Conservation (phyloP, 2,329 filamentous ascomycete genomes). For the Domatiomyces globalis region DNA sequence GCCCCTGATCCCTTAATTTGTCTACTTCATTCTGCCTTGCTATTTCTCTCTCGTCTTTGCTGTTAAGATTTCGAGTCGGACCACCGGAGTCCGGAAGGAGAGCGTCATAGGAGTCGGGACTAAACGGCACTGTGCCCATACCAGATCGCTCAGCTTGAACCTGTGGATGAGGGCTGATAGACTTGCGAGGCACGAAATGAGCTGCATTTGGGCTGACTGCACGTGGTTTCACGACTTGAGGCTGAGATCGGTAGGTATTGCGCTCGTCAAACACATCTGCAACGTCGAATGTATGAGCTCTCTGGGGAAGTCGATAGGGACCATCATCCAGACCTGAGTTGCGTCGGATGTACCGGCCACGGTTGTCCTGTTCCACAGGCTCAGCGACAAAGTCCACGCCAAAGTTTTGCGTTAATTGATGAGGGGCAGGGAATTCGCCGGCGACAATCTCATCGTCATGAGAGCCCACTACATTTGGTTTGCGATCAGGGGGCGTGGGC, state of each 20-base stretch:
- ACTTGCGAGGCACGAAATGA: slow-evolving; percentile 36
- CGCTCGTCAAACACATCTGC: slow-evolving; percentile 8
- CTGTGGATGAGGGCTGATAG: slow-evolving; percentile 43
- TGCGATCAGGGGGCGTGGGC: neutral
- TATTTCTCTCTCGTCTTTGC: slow-evolving; percentile 26
- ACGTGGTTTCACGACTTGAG: slow-evolving; percentile 27
- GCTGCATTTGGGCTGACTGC: slow-evolving; percentile 30
- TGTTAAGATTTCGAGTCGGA: slow-evolving; percentile 25
- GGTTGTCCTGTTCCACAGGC: neutral
- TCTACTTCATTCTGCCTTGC: slow-evolving; percentile 27
- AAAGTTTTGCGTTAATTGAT: neutral
- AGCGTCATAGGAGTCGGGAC: slow-evolving; percentile 47
- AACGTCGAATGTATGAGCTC: slow-evolving; percentile 11
- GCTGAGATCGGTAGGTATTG: slow-evolving; percentile 18
- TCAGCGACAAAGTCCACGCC: neutral
- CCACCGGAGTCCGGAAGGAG: slow-evolving; percentile 38
- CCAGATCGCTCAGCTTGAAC: slow-evolving; percentile 25
- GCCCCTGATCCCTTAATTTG: slow-evolving; percentile 33
- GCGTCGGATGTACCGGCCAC: slow-evolving; percentile 1
- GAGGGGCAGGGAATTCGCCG: slow-evolving; percentile 1
- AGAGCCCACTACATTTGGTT: neutral
- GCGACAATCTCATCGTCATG: neutral
- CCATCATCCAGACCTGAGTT: neutral
- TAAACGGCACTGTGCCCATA: slow-evolving; percentile 39
- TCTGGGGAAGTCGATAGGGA: slow-evolving; percentile 5